A percentile compares a stretch with the other conserved stretches of the same genome.
Conservation (phyloP, 106 monocot species). For the Iris macrosiphon region DNA sequence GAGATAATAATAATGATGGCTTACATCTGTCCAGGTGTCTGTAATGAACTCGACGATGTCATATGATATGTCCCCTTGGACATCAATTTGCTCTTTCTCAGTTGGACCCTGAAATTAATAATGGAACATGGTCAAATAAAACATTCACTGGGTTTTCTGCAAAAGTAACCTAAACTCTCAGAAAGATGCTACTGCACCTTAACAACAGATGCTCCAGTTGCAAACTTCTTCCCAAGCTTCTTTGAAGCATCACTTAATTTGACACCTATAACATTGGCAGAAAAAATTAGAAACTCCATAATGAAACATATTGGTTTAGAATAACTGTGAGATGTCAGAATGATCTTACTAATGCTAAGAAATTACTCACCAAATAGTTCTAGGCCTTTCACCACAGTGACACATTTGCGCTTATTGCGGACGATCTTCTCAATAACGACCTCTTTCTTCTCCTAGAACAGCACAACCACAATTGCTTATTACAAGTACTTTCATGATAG, state of each 20-base stretch:
- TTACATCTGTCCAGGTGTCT: constrained; percentile 74
- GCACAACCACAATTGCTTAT: not conserved
- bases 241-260: constrained; percentile 95
- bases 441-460: constrained; percentile 71
- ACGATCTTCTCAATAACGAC: constrained; percentile 92
- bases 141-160: not conserved
- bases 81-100: constrained; percentile 97
- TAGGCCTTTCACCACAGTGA: constrained; percentile 89
- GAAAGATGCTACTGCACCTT: constrained; percentile 34
- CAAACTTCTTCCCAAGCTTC: constrained; percentile 94
- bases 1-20: no score
- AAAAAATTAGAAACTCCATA: not conserved
- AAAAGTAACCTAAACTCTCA: not conserved
- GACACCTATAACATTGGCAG: constrained; percentile 39
- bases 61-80: constrained; percentile 86
- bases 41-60: constrained; percentile 84
- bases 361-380: constrained; percentile 76
- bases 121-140: not conserved
- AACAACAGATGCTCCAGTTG: constrained; percentile 94
- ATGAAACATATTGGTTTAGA: no score
- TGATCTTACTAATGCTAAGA: not conserved
- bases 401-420: constrained; percentile 88
- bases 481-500: no score
- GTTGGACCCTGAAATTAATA: constrained; percentile 66
- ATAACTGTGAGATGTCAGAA: not conserved